Base-by-base conservation (phyloP, 139 green algal genomes). In the Spirogloea muscicola region DNA sequence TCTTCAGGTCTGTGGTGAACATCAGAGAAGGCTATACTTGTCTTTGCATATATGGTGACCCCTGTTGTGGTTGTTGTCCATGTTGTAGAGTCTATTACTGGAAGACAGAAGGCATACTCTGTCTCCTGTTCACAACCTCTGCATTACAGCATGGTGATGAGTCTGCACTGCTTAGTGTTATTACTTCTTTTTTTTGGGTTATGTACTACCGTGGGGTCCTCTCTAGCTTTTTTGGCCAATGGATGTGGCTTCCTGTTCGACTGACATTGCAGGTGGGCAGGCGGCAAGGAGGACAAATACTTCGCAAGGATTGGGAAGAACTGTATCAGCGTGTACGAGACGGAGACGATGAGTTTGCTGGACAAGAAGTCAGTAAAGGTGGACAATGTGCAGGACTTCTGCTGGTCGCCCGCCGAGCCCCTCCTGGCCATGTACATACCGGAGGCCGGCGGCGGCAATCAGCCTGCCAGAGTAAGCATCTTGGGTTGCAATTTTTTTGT, bases 291-390 rank as follows among this genome's bases (percentile, higher is more conserved):
- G 1, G 89, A 94, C 86, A 80, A 80, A 41, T 97, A 90, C 80
- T 93, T 96, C 76, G 94, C 94, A 10, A 81, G 87, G n/a, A 76
- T 96, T 74, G 87, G 81, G 51, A 90, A 86, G 58, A 87, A 89
- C 58, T 71, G 74, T 18, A 87, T 97, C 74, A 90, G 73, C 37
- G 86, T 97, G 58, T 97, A 97, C 69, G 74, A 92, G 77, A 76
- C 82, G 1, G 62, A 58, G 39, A 69, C 63, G 6, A 86, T 85
- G 77, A 40, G 27, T 9, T 86, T 96, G 76, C 80, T 97, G 59
- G 94, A 95, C 79, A 97, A 97, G 81, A 93, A 94, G 86, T 88
- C 85, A 0, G 42, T 98, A 13, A 96, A 95, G 84, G 46, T 96
- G 55, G 92, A 96, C 10, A 86, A 79, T 21, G 84, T 97, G 62